Conservation (phyloP, 148 eudicot species). For the Rhododendron ovatum region DNA sequence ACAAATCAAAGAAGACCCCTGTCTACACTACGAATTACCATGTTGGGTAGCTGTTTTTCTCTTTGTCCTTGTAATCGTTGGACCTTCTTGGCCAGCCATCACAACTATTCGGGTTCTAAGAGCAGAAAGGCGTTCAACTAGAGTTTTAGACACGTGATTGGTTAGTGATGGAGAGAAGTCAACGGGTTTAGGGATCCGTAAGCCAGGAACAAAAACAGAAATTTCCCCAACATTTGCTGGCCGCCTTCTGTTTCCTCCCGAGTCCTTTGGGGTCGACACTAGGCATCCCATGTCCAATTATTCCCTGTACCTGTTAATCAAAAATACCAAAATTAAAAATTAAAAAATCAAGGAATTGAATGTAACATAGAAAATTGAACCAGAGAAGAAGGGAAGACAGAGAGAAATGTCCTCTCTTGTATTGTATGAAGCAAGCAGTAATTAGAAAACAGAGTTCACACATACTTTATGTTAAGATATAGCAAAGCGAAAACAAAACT, state of each 20-base stretch:
- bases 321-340: neutral
- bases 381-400: neutral
- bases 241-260: conserved; percentile 67
- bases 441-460: neutral
- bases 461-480: neutral
- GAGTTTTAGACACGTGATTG: conserved; percentile 50
- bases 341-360: neutral
- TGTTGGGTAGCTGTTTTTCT: conserved; percentile 83
- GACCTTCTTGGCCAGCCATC: conserved; percentile 97
- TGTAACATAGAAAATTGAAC: neutral
- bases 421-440: neutral
- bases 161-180: conserved; percentile 63
- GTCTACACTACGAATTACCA: conserved; percentile 44
- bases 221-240: conserved; percentile 91
- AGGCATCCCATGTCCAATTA: conserved; percentile 71
- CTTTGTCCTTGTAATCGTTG: conserved; percentile 77
- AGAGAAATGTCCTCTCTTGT: neutral
- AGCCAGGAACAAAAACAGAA: conserved; percentile 81
- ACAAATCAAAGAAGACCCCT: neutral
- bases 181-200: conserved; percentile 76
- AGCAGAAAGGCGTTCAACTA: conserved; percentile 78
- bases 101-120: conserved; percentile 90
- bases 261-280: conserved; percentile 65
- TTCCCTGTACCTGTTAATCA: conserved; percentile 5
- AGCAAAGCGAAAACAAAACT: neutral